Evolutionary conservation across 352 stramenopile species (phyloP).

Genomic region (Phytophthora ramorum): DNA sequence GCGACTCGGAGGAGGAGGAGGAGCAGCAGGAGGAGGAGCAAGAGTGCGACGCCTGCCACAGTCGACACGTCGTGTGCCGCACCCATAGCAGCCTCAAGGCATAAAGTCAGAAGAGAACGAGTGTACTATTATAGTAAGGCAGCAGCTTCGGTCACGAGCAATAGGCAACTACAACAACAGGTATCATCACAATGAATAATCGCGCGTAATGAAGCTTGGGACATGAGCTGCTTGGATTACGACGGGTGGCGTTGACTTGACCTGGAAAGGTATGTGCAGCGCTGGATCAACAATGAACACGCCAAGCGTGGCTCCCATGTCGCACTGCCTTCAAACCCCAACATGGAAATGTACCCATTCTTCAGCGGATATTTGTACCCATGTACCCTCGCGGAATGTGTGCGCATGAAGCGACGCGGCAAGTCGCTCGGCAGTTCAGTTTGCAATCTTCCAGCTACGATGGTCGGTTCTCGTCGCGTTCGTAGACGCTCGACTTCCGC

Average conservation of each 20-base stretch:
- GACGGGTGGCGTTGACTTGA: not conserved
- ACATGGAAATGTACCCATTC: not conserved
- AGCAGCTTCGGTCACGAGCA: too few relatives aligned
- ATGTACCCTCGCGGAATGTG: conserved; percentile 2
- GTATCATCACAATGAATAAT: too few relatives aligned
- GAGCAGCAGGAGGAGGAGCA: conserved; percentile 16
- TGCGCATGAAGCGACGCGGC: not conserved
- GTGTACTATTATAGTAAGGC: not conserved
- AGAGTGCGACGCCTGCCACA: conserved; percentile 43
- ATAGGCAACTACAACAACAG: too few relatives aligned
- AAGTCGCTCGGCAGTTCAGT: not conserved
- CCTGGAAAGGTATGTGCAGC: too few relatives aligned
- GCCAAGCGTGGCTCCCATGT: not conserved
- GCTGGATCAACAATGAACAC: too few relatives aligned
- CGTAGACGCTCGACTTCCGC: conserved; percentile 19
- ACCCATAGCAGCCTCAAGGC: conserved; percentile 30
- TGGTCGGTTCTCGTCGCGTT: conserved; percentile 27
- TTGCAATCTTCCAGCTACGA: conserved; percentile 7
- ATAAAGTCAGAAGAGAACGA: conserved; percentile 6
- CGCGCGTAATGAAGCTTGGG: not conserved
- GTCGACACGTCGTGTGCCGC: conserved; percentile 39
- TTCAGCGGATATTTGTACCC: conserved; percentile 22
- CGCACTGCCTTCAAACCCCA: not conserved
- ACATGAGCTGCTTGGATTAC: not conserved
- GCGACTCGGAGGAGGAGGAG: conserved; percentile 31